phyloP scores from a whole-genome alignment of 306 rosid genomes.

The Sicyos baderoa region DNA sequence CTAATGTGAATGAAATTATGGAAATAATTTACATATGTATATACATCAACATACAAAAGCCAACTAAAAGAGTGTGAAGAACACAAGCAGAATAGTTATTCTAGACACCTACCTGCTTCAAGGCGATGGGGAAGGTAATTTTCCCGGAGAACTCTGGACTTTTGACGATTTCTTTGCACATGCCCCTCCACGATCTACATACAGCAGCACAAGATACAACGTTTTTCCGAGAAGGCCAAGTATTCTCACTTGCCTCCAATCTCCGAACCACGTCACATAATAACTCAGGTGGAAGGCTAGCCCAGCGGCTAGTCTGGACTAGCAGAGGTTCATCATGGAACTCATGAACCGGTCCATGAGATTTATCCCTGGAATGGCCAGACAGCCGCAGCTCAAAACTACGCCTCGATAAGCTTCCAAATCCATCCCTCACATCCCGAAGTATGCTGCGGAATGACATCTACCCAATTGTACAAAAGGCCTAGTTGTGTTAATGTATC shows the following conservation, averaged over 20 bases:
- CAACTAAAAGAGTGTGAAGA: neutral
- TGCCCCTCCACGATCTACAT: slow-evolving; percentile 88
- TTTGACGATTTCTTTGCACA: slow-evolving; percentile 75
- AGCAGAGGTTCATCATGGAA: slow-evolving; percentile 33
- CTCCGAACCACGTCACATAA: slow-evolving; percentile 68
- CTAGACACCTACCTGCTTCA: slow-evolving; percentile 61
- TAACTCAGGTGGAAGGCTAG: slow-evolving; percentile 80
- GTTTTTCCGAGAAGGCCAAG: slow-evolving; percentile 76
- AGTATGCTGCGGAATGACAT: slow-evolving; percentile 95
- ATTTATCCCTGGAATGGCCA: slow-evolving; percentile 60
- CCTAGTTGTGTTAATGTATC: slow-evolving; percentile 23
- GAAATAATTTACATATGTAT: neutral
- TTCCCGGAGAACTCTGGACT: slow-evolving; percentile 67
- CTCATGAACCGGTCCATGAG: slow-evolving; percentile 63
- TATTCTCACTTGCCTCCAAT: slow-evolving; percentile 73
- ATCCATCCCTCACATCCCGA: slow-evolving; percentile 76
- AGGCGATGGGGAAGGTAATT: slow-evolving; percentile 75
- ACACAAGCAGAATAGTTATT: neutral
- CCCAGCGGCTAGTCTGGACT: slow-evolving; percentile 67
- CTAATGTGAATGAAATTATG: neutral
- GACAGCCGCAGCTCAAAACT: slow-evolving; percentile 74
- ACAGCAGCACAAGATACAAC: slow-evolving; percentile 81
- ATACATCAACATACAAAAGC: slow-evolving; percentile 1
- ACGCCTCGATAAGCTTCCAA: slow-evolving; percentile 80
- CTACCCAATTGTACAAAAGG: slow-evolving; percentile 27